Base-by-base conservation (phyloP, 163 green algal species). In the Coccomyxa subellipsoidea region DNA sequence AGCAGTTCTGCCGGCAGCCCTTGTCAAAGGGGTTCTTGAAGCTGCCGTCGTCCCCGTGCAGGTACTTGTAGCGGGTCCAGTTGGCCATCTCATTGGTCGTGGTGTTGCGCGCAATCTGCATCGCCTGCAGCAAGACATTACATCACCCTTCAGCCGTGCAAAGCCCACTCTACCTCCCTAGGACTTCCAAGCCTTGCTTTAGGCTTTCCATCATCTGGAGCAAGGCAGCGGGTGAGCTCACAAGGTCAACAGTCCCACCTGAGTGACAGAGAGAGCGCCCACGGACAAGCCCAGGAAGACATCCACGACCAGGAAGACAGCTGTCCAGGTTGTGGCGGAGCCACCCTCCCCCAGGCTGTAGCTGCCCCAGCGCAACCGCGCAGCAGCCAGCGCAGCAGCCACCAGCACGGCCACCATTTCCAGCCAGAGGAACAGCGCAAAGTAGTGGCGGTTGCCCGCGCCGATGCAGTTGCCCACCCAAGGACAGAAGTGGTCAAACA, bases 71-170 rank as follows among this genome's bases (percentile, higher is more conserved):
- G 38, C 93, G 87, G 85, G 98, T 93, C 92, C 93, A 97, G 87
- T 99, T 99, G n/a, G 94, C 92, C 38, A 98, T 88, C 88, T 99
- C 96, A 83, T 99, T 99, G 37, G 96, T 99, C 7, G 96, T 99
- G 35, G 99, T 88, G 86, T 99, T 99, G 53, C 90, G 89, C 5
- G 86, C 85, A 10, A 98, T 90, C 83, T 94, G 91, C 27, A 38
- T 71, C 8, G 73, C 81, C 76, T 83, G 79, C 78, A 81, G 12
- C 35, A 66, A 12, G 18, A 29, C 12, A 12, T 18, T 29, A 12
- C 12, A 18, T 29, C 47, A 12, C 18, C 47, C 18, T 18, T 29
- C 47, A 66, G 12, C 12, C 12, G 47, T 29, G 47, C 47, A 29
- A 29, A 12, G 12, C 47, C 12, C 47, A 66, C 12, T 18, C 12